A percentile compares a stretch with the other conserved stretches of the same genome.
These are phyloP conservation scores for Xylaria sp. DNA, from an alignment of 2,329 filamentous ascomycete species.

Conservation along the genomic window DNA sequence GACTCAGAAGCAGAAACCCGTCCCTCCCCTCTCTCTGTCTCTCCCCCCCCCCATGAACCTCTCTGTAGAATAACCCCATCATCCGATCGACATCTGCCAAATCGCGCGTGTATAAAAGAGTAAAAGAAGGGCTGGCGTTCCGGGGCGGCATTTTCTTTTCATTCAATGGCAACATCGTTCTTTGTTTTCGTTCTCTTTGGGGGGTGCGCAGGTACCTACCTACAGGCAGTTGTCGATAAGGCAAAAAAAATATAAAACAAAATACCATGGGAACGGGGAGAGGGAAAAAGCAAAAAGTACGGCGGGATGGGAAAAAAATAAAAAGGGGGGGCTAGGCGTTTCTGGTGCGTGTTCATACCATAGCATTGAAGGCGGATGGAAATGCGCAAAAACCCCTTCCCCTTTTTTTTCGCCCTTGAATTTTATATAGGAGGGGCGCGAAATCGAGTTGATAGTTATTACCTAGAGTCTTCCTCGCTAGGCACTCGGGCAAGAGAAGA, in stretches of 20 bases:
- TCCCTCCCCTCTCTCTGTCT: neutral
- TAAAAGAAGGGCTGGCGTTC: neutral
- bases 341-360: neutral
- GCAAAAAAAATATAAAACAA: neutral
- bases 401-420: too few species aligned
- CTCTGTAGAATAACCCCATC: constrained; percentile 12
- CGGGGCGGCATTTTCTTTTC: neutral
- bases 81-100: neutral
- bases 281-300: neutral
- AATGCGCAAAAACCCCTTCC: too few species aligned
- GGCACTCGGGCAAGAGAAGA: too few species aligned
- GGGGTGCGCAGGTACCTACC: neutral
- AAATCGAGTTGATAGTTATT: too few species aligned
- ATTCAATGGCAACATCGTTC: too few species aligned
- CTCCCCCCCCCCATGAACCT: neutral
- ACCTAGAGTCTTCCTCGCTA: too few species aligned
- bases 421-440: too few species aligned
- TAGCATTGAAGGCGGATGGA: neutral
- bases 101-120: constrained; percentile 3
- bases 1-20: neutral
- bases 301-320: neutral
- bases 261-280: neutral
- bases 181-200: neutral
- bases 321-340: neutral
- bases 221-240: neutral